A percentile compares a stretch with the other conserved stretches of the same genome.
phyloP scores from a whole-genome alignment of 805 yeast species.

The Saccharomycopsis selenospora region DNA sequence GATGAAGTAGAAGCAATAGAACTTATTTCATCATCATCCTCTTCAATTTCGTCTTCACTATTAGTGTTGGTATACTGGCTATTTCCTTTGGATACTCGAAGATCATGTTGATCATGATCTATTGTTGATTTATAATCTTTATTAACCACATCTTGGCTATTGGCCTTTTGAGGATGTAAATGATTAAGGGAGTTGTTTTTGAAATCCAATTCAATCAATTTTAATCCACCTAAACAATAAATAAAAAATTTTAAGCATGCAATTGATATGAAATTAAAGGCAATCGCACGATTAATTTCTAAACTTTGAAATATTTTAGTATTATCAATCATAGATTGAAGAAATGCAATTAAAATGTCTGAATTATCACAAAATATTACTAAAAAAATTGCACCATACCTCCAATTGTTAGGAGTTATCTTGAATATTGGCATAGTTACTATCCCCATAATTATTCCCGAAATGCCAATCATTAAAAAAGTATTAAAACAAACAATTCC shows the following conservation, averaged over 20 bases:
- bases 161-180: too few relatives aligned
- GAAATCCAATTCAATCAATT: constrained; percentile 68
- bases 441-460: constrained; percentile 29
- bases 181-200: too few relatives aligned
- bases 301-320: constrained; percentile 42
- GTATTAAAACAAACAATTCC: constrained; percentile 55
- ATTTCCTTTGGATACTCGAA: too few relatives aligned
- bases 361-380: constrained; percentile 73
- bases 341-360: constrained; percentile 77
- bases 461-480: constrained; percentile 36
- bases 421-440: constrained; percentile 31
- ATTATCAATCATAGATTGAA: constrained; percentile 62
- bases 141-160: too few relatives aligned
- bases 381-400: constrained; percentile 67
- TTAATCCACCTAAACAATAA: constrained; percentile 70
- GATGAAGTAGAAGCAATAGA: neutral
- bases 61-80: too few relatives aligned
- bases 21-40: constrained; percentile 1
- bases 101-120: too few relatives aligned
- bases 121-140: too few relatives aligned
- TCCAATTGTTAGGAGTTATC: constrained; percentile 57
- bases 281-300: constrained; percentile 69
- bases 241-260: constrained; percentile 59
- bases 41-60: neutral
- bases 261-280: constrained; percentile 70